These are phyloP conservation scores for Articulospora tetracladia DNA, from an alignment of 495 filamentous ascomycete genomes.

Conservation along the genomic window DNA sequence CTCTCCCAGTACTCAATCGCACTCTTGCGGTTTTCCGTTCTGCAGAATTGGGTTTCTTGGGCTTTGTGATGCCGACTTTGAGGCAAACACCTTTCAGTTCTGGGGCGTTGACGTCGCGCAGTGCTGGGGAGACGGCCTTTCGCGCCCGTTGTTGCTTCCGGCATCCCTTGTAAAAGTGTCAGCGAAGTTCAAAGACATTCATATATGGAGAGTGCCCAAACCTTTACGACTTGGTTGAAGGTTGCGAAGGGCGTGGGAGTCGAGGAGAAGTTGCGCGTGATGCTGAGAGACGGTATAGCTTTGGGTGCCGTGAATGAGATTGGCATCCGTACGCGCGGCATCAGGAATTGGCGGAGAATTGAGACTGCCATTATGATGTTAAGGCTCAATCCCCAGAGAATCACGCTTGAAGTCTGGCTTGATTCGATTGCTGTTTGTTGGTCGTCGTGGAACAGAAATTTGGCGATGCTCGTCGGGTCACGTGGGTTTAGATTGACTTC, in stretches of 20 bases:
- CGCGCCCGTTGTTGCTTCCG: slow-evolving; percentile 72
- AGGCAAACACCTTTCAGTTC: slow-evolving; percentile 93
- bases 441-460: slow-evolving; percentile 1
- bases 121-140: slow-evolving; percentile 79
- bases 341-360: slow-evolving; percentile 20
- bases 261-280: slow-evolving; percentile 41
- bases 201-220: slow-evolving; percentile 25
- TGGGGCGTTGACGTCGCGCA: slow-evolving; percentile 62
- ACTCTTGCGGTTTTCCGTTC: slow-evolving; percentile 90
- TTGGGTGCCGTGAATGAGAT: slow-evolving; percentile 10
- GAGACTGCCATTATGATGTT: slow-evolving; percentile 43
- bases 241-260: slow-evolving; percentile 50
- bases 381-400: background rate
- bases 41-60: slow-evolving; percentile 98
- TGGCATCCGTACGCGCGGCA: slow-evolving; percentile 21
- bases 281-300: background rate
- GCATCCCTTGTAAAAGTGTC: slow-evolving; percentile 51
- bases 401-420: background rate
- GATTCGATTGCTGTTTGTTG: background rate
- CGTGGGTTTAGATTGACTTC: no score
- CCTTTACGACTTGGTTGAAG: slow-evolving; percentile 55
- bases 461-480: background rate
- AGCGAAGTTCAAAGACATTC: background rate
- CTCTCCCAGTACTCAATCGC: slow-evolving; percentile 77
- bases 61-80: slow-evolving; percentile 85